Conservation (phyloP, 768 basidiomycete species). For the Amanita pallidorosea region DNA sequence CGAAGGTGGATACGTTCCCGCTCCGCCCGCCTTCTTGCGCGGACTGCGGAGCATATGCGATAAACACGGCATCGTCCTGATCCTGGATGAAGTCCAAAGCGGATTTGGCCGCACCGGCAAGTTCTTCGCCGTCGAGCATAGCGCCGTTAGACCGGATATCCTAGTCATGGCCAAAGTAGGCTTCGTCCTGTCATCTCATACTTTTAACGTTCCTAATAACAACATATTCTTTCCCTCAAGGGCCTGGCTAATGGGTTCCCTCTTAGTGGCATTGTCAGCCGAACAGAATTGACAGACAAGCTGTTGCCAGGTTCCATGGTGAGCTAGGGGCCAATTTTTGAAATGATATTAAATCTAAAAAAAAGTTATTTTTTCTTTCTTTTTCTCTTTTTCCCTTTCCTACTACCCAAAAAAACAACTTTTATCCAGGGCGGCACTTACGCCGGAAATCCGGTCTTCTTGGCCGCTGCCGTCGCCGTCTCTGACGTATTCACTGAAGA, state of each 20-base stretch:
- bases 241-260: slow-evolving; percentile 93
- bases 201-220: too few relatives aligned
- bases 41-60: slow-evolving; percentile 83
- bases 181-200: too few relatives aligned
- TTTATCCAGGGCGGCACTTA: slow-evolving; percentile 68
- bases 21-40: slow-evolving; percentile 67
- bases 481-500: slow-evolving; percentile 70
- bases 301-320: slow-evolving; percentile 77
- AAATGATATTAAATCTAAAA: background rate
- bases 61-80: slow-evolving; percentile 73
- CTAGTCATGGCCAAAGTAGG: slow-evolving; percentile 67
- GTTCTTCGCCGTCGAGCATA: slow-evolving; percentile 74
- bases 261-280: slow-evolving; percentile 73
- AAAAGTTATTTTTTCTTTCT: too few relatives aligned
- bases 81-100: slow-evolving; percentile 81
- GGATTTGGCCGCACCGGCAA: slow-evolving; percentile 86
- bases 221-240: slow-evolving; percentile 14
- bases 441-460: slow-evolving; percentile 82
- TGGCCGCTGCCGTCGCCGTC: slow-evolving; percentile 89
- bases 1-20: slow-evolving; percentile 92
- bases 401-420: too few relatives aligned
- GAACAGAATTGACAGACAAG: slow-evolving; percentile 72
- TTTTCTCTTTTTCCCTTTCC: too few relatives aligned
- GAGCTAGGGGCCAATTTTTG: slow-evolving; percentile 8
- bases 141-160: slow-evolving; percentile 81